A percentile compares a stretch with the other conserved stretches of the same genome.
phyloP scores from a whole-genome alignment of 2,329 filamentous ascomycete species.

The Neonectria ditissima region DNA sequence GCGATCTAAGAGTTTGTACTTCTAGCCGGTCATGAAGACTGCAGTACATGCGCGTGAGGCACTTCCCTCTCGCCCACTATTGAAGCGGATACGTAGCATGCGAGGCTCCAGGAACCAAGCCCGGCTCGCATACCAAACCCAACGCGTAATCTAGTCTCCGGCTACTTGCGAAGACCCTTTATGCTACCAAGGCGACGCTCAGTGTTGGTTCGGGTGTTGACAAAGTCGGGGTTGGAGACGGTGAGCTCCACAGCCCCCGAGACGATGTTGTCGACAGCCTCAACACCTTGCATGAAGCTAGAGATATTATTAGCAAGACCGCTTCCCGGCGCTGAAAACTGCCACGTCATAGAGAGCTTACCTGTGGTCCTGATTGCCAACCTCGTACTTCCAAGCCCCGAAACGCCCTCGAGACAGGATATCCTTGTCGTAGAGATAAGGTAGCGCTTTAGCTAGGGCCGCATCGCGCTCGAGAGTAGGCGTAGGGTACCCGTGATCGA shows the following conservation, averaged over 20 bases:
- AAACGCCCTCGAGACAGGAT: conserved; percentile 98
- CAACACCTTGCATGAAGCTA: conserved; percentile 92
- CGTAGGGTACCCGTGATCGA: conserved; percentile 98
- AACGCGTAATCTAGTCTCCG: neutral
- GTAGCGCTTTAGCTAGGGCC: conserved; percentile 90
- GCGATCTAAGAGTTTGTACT: no score
- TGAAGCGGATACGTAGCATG: neutral
- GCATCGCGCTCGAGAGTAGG: conserved; percentile 95
- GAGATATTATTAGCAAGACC: conserved; percentile 2
- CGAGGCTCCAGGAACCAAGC: no score
- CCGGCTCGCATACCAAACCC: neutral
- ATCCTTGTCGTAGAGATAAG: conserved; percentile 88
- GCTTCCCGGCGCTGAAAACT: no score
- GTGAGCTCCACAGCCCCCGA: conserved; percentile 91
- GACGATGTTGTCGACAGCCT: conserved; percentile 90
- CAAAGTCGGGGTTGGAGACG: conserved; percentile 96
- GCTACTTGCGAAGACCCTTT: neutral
- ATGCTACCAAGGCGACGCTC: conserved; percentile 51
- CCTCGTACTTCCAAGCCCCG: conserved; percentile 97
- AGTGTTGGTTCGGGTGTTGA: conserved; percentile 79
- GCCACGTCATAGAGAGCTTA: no score
- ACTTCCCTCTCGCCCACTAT: no score
- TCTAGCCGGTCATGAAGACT: neutral
- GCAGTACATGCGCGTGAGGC: neutral
- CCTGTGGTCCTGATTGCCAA: conserved; percentile 95